phyloP scores from a whole-genome alignment of 2,329 filamentous ascomycete species.

The Colletotrichum godetiae region DNA sequence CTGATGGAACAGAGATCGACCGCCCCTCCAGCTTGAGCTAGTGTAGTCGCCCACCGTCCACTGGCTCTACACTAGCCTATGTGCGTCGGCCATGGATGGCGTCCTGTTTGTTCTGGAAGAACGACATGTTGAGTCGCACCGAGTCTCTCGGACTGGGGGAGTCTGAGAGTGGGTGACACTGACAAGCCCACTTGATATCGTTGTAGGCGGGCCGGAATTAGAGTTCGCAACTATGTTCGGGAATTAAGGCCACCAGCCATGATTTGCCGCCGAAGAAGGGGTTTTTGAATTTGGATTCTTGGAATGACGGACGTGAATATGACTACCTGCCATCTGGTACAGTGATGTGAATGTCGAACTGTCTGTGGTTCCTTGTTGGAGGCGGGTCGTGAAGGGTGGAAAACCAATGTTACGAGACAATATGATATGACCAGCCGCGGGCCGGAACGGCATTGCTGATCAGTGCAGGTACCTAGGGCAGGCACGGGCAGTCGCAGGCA shows the following conservation, averaged over 20 bases:
- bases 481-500: no score
- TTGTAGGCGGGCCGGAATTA: slow-evolving; percentile 8
- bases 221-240: slow-evolving; percentile 15
- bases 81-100: neutral
- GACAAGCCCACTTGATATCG: neutral
- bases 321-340: neutral
- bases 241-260: slow-evolving; percentile 3
- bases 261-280: neutral
- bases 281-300: neutral
- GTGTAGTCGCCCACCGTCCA: neutral
- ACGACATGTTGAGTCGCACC: neutral
- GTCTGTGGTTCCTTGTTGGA: neutral
- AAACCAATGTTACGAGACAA: neutral
- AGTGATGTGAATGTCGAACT: neutral
- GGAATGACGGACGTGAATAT: neutral
- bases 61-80: slow-evolving; percentile 1
- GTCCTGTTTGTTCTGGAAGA: slow-evolving; percentile 17
- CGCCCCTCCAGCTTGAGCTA: slow-evolving; percentile 2
- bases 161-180: neutral
- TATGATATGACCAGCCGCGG: neutral
- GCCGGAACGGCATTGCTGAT: neutral
- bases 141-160: neutral
- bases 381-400: neutral
- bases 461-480: neutral
- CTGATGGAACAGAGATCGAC: slow-evolving; percentile 36